Evolutionary conservation across 1,139 yeast genomes (phyloP).

Genomic region (Yarrowia galli): DNA sequence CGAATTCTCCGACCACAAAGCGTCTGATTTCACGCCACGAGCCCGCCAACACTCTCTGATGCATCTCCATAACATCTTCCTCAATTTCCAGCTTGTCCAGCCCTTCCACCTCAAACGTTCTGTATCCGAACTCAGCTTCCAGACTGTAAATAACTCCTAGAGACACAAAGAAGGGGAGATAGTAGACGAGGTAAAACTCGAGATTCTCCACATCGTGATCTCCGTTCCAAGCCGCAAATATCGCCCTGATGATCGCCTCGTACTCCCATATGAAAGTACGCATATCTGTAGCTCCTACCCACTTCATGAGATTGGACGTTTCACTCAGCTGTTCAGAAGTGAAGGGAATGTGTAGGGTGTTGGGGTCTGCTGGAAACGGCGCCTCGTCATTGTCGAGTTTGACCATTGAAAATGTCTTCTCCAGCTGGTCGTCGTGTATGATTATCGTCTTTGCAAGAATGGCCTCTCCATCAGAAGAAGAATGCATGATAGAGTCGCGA

Average conservation of each 20-base stretch:
- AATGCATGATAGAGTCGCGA: conserved; percentile 14
- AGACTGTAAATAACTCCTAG: conserved; percentile 20
- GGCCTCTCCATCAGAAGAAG: not conserved
- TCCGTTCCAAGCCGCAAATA: conserved; percentile 36
- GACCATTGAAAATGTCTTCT: conserved; percentile 27
- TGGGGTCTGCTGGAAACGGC: conserved; percentile 3
- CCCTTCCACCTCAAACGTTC: conserved; percentile 13
- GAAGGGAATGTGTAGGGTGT: conserved; percentile 18
- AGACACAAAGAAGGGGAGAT: conserved; percentile 30
- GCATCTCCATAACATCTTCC: not conserved
- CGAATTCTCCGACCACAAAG: conserved; percentile 6
- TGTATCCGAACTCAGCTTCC: conserved; percentile 29
- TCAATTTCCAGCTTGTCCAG: conserved; percentile 2
- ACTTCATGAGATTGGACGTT: conserved; percentile 18
- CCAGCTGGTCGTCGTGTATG: conserved; percentile 29
- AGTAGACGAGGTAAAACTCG: conserved; percentile 32
- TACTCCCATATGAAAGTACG: conserved; percentile 34
- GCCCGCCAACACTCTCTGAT: conserved; percentile 5
- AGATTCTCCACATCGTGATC: conserved; percentile 30
- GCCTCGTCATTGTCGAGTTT: conserved; percentile 17
- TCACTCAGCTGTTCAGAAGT: conserved; percentile 27
- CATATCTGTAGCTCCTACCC: conserved; percentile 37
- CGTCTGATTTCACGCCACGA: conserved; percentile 35
- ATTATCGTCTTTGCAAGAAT: not conserved
- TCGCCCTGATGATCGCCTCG: conserved; percentile 37